Evolutionary conservation across 345 rosid genomes (phyloP), one percentile per base, ranked within the genome.

Genomic region (Aquilaria sinensis): DNA sequence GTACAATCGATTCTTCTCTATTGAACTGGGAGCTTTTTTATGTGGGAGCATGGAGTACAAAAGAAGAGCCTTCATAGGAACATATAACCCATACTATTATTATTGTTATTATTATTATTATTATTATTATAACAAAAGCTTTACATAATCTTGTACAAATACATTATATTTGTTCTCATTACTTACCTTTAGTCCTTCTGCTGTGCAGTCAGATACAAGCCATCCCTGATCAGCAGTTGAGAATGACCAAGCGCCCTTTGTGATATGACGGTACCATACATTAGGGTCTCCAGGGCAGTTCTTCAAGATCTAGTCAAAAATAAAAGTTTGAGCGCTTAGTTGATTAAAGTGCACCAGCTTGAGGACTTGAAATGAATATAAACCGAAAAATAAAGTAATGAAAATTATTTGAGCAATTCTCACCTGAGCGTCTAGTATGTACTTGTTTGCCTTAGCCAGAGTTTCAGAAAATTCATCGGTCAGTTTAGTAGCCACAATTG

Each of bases 141-240:
- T 23, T 23, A 23, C 23, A 23, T 23, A 23, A 1, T 23, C 23
- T 23, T 23, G 23, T 23, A 23, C 23, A 57, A 62, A 59, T n/a
- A 45, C 56, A 52, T 32, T 30, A 13, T 46, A 15, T 29, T 50
- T 53, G 29, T 31, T 46, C 51, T 30, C 2, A 52, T 53, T 34
- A 9, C 47, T 56, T 67, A 80, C 95, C 70, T 87, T 79, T 50
- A 87, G 53, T 48, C 85, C 90, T 74, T 87, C 94, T 47, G 86
- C 78, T 9, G 88, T 78, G 80, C 86, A 82, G 58, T 87, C 94
- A 59, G 88, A 87, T 67, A 82, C 75, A 54, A 88, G 88, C 90
- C 88, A 87, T 70, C 94, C 88, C 4, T 84, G 94, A 76, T 84
- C 94, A 12, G 77, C 82, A 47, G 87, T 82, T 33, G 94, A 87